Percentiles rank a stretch among this genome's conserved stretches.
phyloP scores from a whole-genome alignment of 306 rosid genomes.

The Castanea sativa region DNA sequence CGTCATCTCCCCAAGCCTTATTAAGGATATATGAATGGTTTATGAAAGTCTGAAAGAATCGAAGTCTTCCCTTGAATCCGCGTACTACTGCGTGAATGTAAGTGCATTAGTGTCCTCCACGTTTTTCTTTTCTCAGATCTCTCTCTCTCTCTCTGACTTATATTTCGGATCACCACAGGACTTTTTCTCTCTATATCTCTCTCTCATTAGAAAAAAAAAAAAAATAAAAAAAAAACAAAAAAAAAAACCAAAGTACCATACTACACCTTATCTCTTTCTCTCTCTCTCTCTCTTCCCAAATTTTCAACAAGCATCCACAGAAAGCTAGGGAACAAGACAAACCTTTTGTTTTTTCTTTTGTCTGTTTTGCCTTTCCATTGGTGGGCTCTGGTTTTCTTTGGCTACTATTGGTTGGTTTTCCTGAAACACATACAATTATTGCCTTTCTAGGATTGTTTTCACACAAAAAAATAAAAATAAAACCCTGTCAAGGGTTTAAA shows the following conservation, averaged over 20 bases:
- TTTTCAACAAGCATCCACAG: conserved; percentile 38
- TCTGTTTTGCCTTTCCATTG: background rate
- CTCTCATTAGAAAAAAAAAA: no score
- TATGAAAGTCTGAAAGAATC: background rate
- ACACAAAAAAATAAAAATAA: background rate
- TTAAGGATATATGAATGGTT: background rate
- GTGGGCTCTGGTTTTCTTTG: background rate
- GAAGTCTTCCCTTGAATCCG: background rate
- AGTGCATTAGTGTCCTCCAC: conserved; percentile 20
- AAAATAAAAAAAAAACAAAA: background rate
- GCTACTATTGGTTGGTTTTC: conserved; percentile 23
- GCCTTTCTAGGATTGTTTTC: conserved; percentile 18
- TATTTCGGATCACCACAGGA: conserved; percentile 67
- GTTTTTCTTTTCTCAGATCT: conserved; percentile 5
- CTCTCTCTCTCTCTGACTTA: conserved; percentile 4
- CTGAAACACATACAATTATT: conserved; percentile 5
- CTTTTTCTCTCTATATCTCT: conserved; percentile 9
- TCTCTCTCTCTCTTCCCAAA: conserved; percentile 14
- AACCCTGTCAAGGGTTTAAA: conserved; percentile 1
- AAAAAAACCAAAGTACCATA: background rate
- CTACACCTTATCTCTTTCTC: background rate
- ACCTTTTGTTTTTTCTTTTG: conserved; percentile 1
- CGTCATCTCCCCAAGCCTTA: background rate
- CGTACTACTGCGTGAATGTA: conserved; percentile 9
- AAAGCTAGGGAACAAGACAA: conserved; percentile 23